Percentiles rank a stretch among this genome's conserved stretches.
Evolutionary conservation across 768 basidiomycete genomes (phyloP).

Genomic region (Filobasidium floriforme): DNA sequence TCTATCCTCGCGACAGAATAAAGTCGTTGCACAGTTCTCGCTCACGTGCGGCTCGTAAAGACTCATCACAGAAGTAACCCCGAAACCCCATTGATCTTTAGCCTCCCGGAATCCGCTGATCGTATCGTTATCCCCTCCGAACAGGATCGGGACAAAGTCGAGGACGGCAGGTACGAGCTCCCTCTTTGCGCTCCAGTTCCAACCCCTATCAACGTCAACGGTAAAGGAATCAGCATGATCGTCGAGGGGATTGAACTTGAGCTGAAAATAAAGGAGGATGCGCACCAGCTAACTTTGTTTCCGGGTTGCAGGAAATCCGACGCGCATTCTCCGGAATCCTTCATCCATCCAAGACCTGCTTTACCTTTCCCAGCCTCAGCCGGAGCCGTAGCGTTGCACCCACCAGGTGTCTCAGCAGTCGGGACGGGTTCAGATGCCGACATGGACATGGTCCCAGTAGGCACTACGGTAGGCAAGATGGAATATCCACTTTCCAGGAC

Average conservation of each 20-base stretch:
- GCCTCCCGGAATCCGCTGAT: background rate
- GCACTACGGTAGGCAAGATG: no score
- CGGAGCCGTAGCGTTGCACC: background rate
- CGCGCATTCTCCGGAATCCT: background rate
- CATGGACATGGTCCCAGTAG: no score
- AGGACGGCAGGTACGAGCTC: background rate
- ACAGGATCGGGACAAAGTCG: conserved; percentile 1
- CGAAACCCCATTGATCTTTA: background rate
- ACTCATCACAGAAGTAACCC: background rate
- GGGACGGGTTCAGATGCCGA: no score
- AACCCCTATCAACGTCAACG: background rate
- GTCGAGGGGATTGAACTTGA: no score
- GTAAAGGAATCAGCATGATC: no score
- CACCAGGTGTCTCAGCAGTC: no score
- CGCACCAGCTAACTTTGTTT: conserved; percentile 5
- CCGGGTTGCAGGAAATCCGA: background rate
- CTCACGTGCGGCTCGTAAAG: conserved; percentile 7
- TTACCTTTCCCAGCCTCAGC: background rate
- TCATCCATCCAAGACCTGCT: background rate
- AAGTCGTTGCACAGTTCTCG: no score
- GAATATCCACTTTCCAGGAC: no score
- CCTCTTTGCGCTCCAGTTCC: background rate
- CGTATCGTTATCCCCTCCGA: background rate
- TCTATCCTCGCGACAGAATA: background rate
- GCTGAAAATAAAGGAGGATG: background rate